These are phyloP conservation scores for Aspergillus oerlinghausenensis DNA, from an alignment of 2,329 filamentous ascomycete species.

Conservation along the genomic window DNA sequence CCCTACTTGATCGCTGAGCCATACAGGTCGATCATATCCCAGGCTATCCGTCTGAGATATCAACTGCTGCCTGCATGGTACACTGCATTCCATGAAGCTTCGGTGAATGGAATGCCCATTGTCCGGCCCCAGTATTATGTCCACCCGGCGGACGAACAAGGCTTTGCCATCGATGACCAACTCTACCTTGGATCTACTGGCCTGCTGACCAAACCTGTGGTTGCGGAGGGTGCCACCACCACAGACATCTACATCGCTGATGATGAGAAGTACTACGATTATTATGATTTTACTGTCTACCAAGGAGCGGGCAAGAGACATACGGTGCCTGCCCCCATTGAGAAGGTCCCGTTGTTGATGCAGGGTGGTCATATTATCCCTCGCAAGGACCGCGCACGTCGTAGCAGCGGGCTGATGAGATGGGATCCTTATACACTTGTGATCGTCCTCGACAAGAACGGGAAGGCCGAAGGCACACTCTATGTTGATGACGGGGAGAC, in stretches of 20 bases:
- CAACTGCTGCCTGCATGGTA: constrained; percentile 91
- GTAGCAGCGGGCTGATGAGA: constrained; percentile 83
- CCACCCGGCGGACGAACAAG: constrained; percentile 77
- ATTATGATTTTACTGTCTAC: constrained; percentile 79
- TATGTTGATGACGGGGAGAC: constrained; percentile 94
- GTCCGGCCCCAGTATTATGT: constrained; percentile 90
- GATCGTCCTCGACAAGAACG: constrained; percentile 62
- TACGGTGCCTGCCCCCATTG: constrained; percentile 70
- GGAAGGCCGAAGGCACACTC: constrained; percentile 72
- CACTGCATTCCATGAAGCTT: constrained; percentile 89
- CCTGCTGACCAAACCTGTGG: constrained; percentile 86
- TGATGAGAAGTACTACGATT: constrained; percentile 87
- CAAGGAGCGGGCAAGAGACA: constrained; percentile 66
- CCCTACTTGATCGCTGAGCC: constrained; percentile 84
- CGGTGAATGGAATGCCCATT: constrained; percentile 77
- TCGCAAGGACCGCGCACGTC: constrained; percentile 79
- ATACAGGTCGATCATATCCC: constrained; percentile 78
- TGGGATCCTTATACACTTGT: constrained; percentile 95
- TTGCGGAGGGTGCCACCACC: constrained; percentile 66
- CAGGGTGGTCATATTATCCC: constrained; percentile 88
- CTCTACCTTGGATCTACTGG: constrained; percentile 86
- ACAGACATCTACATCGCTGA: constrained; percentile 85
- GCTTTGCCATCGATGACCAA: constrained; percentile 89
- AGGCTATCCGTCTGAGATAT: constrained; percentile 84
- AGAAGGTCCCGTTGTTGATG: constrained; percentile 86